Conservation (phyloP, 768 basidiomycete genomes). For the Agaricus subrufescens region DNA sequence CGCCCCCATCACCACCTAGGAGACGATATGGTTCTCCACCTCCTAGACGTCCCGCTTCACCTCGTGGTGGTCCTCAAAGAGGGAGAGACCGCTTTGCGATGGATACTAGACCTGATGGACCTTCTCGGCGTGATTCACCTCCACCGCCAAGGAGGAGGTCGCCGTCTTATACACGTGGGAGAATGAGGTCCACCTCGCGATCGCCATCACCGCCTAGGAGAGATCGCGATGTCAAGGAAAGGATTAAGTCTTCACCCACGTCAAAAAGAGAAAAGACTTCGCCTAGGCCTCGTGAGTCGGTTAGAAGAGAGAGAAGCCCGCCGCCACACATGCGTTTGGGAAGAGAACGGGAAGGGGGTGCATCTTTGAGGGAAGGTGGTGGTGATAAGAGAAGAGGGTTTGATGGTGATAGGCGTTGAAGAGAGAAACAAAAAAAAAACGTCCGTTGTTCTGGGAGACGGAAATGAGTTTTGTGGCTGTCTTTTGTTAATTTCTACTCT, state of each 20-base stretch:
- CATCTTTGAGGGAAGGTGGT: slow-evolving; percentile 3
- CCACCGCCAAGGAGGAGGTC: slow-evolving; percentile 16
- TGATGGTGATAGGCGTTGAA: slow-evolving; percentile 8
- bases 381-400: slow-evolving; percentile 1
- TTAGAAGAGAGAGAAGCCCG: slow-evolving; percentile 10
- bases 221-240: neutral
- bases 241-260: slow-evolving; percentile 13
- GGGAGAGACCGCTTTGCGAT: slow-evolving; percentile 7
- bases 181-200: slow-evolving; percentile 12
- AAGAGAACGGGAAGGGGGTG: slow-evolving; percentile 4
- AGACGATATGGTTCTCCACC: slow-evolving; percentile 9
- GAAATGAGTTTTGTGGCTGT: neutral
- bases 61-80: slow-evolving; percentile 3
- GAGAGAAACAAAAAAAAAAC: too few species aligned
- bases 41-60: slow-evolving; percentile 8
- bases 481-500: too few species aligned
- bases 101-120: slow-evolving; percentile 9
- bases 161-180: slow-evolving; percentile 9
- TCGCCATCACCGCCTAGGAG: slow-evolving; percentile 16
- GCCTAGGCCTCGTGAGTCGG: slow-evolving; percentile 11
- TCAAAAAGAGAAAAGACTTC: slow-evolving; percentile 13
- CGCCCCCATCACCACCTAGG: slow-evolving; percentile 5
- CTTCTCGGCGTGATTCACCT: slow-evolving; percentile 9
- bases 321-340: slow-evolving; percentile 3
- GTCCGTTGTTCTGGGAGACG: neutral